A percentile compares a stretch with the other conserved stretches of the same genome.
phyloP scores from a whole-genome alignment of 2,329 filamentous ascomycete species.

The Neopestalotiopsis sp. region DNA sequence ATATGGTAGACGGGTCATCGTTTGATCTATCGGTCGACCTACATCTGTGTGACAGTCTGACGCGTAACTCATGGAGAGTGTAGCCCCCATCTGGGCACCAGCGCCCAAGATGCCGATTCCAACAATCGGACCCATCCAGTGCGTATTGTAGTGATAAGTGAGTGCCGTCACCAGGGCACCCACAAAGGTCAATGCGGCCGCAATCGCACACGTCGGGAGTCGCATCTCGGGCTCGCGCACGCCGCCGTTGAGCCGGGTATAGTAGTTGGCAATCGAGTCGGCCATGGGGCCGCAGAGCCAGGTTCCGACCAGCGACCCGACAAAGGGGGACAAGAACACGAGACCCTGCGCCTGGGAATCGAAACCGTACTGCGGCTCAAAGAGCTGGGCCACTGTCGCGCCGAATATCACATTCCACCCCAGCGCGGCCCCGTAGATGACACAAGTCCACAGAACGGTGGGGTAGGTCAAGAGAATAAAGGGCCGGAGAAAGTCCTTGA shows the following conservation, averaged over 20 bases:
- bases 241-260: constrained; percentile 43
- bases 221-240: constrained; percentile 51
- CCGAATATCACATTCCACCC: constrained; percentile 37
- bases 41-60: constrained; percentile 9
- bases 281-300: constrained; percentile 48
- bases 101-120: constrained; percentile 3
- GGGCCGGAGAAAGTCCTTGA: constrained; percentile 34
- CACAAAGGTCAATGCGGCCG: not conserved
- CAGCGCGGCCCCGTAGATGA: constrained; percentile 35
- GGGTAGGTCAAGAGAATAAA: constrained; percentile 37
- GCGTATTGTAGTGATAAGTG: constrained; percentile 1
- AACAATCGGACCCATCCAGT: constrained; percentile 3
- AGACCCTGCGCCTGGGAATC: constrained; percentile 36
- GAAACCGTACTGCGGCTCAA: constrained; percentile 36
- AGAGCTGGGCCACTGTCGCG: constrained; percentile 33
- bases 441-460: constrained; percentile 35
- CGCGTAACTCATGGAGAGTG: constrained; percentile 8
- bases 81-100: constrained; percentile 4
- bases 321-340: constrained; percentile 36
- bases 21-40: not conserved
- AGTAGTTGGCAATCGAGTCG: constrained; percentile 46
- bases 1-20: no score
- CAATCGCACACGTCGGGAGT: constrained; percentile 25
- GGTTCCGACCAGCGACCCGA: constrained; percentile 49
- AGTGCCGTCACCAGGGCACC: constrained; percentile 2